Conservation (phyloP, 1,284 basidiomycete genomes). For the Cryptococcus deneoformans region DNA sequence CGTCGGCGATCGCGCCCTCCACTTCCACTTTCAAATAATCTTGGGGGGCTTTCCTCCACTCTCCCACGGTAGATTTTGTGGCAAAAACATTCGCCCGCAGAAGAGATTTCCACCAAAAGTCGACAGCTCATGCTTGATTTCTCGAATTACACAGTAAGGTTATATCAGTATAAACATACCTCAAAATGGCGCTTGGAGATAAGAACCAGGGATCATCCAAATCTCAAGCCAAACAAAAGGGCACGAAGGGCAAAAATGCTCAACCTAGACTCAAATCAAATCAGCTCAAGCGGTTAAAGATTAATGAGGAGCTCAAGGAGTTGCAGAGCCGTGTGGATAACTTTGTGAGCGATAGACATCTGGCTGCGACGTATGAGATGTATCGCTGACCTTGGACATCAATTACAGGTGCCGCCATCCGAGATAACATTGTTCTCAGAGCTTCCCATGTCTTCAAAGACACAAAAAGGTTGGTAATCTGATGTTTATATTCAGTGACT, state of each 20-base stretch:
- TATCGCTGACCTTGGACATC: not conserved
- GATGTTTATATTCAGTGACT: constrained; percentile 2
- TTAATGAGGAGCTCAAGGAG: constrained; percentile 45
- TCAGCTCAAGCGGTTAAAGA: constrained; percentile 36
- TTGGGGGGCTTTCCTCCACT: not conserved
- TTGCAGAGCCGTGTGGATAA: constrained; percentile 39
- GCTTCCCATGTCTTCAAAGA: constrained; percentile 47
- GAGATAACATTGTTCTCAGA: constrained; percentile 46
- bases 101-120: not conserved
- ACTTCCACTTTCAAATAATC: not conserved
- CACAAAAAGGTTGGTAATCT: constrained; percentile 30
- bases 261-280: constrained; percentile 40
- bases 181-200: constrained; percentile 9
- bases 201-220: constrained; percentile 31
- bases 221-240: constrained; percentile 4
- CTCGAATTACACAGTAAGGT: not conserved
- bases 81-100: not conserved
- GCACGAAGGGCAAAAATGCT: constrained; percentile 13
- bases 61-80: too few relatives aligned
- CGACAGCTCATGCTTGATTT: not conserved
- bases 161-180: not conserved
- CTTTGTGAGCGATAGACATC: constrained; percentile 32
- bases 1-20: not conserved
- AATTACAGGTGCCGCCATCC: constrained; percentile 22
- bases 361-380: not conserved